Conservation (phyloP, 768 basidiomycete species). For the Cantharellus anzutake region DNA sequence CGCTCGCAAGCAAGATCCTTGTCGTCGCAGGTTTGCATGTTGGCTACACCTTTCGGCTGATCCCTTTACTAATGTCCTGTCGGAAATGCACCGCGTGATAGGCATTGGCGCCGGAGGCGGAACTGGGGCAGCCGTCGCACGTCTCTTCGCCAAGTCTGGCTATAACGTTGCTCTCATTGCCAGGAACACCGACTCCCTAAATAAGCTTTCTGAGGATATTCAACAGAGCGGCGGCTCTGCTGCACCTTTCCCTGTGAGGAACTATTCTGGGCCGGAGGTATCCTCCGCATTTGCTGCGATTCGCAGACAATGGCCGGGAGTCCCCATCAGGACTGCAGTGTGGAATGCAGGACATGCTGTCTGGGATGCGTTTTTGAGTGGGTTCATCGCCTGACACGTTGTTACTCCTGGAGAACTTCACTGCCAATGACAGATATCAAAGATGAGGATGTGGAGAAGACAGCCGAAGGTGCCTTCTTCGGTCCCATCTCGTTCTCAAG, state of each 20-base stretch:
- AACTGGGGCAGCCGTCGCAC: conserved; percentile 23
- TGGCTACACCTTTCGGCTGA: no score
- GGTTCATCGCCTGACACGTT: no score
- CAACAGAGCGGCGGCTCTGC: conserved; percentile 41
- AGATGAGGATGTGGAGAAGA: conserved; percentile 32
- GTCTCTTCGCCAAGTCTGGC: conserved; percentile 26
- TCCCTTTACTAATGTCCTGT: no score
- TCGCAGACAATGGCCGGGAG: conserved; percentile 27
- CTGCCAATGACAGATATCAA: conserved; percentile 40
- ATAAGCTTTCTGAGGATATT: conserved; percentile 34
- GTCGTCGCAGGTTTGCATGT: no score
- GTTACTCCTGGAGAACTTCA: not conserved
- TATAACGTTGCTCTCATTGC: conserved; percentile 51
- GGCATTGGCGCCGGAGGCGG: conserved; percentile 18
- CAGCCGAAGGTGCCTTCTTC: conserved; percentile 32
- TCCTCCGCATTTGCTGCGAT: conserved; percentile 33
- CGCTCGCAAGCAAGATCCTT: no score
- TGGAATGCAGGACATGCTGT: conserved; percentile 41
- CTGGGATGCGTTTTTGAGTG: conserved; percentile 25
- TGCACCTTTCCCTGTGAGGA: conserved; percentile 32
- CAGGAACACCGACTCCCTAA: conserved; percentile 32
- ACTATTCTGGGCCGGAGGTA: conserved; percentile 18
- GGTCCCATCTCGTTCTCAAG: conserved; percentile 46
- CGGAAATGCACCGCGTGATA: conserved; percentile 17
- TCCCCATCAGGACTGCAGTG: conserved; percentile 37